Percentiles rank a stretch among this genome's conserved stretches.
These are phyloP conservation scores for Medicago arabica DNA, from an alignment of 306 rosid genomes.

Conservation along the genomic window DNA sequence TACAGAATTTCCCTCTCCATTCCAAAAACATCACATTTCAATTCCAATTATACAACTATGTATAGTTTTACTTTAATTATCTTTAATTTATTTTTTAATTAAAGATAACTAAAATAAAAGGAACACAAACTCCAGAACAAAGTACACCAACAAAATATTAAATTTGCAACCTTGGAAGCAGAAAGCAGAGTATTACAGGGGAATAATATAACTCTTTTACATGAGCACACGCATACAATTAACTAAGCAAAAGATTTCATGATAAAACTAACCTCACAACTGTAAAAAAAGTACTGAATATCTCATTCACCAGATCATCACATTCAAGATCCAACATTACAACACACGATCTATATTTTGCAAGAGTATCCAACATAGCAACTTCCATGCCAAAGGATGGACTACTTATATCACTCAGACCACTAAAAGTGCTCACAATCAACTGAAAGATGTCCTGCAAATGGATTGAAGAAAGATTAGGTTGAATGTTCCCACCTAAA, in stretches of 20 bases:
- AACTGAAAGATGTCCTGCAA: conserved; percentile 89
- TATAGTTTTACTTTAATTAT: conserved; percentile 11
- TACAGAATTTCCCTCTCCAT: conserved; percentile 22
- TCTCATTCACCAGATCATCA: conserved; percentile 90
- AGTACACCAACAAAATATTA: conserved; percentile 36
- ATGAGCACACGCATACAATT: conserved; percentile 20
- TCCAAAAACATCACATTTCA: conserved; percentile 39
- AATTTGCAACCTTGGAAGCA: conserved; percentile 34
- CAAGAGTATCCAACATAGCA: conserved; percentile 88
- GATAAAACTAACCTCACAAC: conserved; percentile 80
- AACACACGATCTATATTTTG: conserved; percentile 96
- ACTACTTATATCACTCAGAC: conserved; percentile 78
- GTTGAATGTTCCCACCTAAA: conserved; percentile 28
- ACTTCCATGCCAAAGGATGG: conserved; percentile 89
- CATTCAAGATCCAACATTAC: conserved; percentile 99
- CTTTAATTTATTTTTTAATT: background rate
- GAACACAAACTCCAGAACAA: conserved; percentile 28
- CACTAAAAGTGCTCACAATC: conserved; percentile 90
- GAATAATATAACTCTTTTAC: conserved; percentile 26
- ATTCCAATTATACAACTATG: conserved; percentile 22
- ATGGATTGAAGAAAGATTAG: conserved; percentile 46
- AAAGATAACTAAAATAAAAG: background rate
- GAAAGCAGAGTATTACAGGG: conserved; percentile 34
- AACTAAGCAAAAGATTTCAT: conserved; percentile 33
- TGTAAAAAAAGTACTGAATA: conserved; percentile 85